Evolutionary conservation across 129 eudicot genomes (phyloP).

Genomic region (Arctium minus): DNA sequence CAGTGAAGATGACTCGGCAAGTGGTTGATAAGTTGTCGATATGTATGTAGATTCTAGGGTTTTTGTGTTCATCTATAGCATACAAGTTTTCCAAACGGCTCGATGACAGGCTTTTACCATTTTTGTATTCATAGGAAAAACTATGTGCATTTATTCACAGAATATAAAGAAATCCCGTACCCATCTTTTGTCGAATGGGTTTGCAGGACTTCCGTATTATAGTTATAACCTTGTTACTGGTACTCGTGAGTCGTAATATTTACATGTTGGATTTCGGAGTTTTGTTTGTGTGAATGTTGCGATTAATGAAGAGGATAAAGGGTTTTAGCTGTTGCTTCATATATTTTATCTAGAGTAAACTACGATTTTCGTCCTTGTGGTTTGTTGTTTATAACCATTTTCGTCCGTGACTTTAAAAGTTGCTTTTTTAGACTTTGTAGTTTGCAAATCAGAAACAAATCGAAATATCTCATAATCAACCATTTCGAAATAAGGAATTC

Average conservation of each 20-base stretch:
- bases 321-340: background rate
- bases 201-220: background rate
- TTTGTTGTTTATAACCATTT: background rate
- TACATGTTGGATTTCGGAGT: background rate
- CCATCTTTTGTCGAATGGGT: constrained; percentile 22
- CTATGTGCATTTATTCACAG: constrained; percentile 19
- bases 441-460: too few species aligned
- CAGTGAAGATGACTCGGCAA: constrained; percentile 64
- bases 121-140: constrained; percentile 35
- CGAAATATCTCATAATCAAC: too few species aligned
- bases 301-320: background rate
- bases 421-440: too few species aligned
- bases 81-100: constrained; percentile 13
- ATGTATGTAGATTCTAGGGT: constrained; percentile 25
- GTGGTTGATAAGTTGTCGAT: constrained; percentile 37
- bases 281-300: constrained; percentile 1
- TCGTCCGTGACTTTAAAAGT: too few species aligned
- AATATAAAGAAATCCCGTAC: background rate
- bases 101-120: background rate
- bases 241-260: constrained; percentile 7
- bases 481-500: too few species aligned
- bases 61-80: constrained; percentile 18
- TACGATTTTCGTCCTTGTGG: background rate
- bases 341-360: too few species aligned
- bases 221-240: background rate